Percentiles rank a stretch among this genome's conserved stretches.
Conservation (phyloP, 2,329 filamentous ascomycete genomes). For the Talaromyces sp. region DNA sequence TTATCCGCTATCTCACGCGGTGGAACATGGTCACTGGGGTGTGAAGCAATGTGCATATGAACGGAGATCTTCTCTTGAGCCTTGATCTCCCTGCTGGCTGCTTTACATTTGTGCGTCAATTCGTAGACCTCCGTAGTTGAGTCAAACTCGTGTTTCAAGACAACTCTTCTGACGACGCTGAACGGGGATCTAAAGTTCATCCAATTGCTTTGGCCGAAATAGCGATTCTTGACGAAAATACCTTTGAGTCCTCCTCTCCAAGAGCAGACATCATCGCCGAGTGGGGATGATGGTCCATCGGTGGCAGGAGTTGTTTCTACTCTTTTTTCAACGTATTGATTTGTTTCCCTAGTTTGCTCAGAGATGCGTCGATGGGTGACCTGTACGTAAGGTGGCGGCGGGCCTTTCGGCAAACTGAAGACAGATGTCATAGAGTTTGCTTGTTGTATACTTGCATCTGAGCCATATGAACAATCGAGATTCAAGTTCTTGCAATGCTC, state of each 20-base stretch:
- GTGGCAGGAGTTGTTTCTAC: background rate
- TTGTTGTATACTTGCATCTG: background rate
- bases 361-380: background rate
- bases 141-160: slow-evolving; percentile 27
- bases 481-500: slow-evolving; percentile 5
- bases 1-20: slow-evolving; percentile 37
- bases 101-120: slow-evolving; percentile 11
- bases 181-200: slow-evolving; percentile 47
- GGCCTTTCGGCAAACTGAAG: background rate
- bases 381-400: background rate
- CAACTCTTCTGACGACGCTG: slow-evolving; percentile 46
- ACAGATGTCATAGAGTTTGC: slow-evolving; percentile 7
- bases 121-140: background rate
- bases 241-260: slow-evolving; percentile 3
- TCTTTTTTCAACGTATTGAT: background rate
- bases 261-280: background rate
- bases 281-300: background rate
- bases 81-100: slow-evolving; percentile 10
- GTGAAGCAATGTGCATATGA: background rate
- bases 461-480: slow-evolving; percentile 3
- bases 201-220: slow-evolving; percentile 53
- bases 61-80: slow-evolving; percentile 6
- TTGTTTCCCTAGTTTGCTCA: background rate
- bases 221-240: slow-evolving; percentile 42
- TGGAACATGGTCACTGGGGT: slow-evolving; percentile 34